Conservation (phyloP, 2,329 filamentous ascomycete genomes). For the Tetracladium maxilliforme region DNA sequence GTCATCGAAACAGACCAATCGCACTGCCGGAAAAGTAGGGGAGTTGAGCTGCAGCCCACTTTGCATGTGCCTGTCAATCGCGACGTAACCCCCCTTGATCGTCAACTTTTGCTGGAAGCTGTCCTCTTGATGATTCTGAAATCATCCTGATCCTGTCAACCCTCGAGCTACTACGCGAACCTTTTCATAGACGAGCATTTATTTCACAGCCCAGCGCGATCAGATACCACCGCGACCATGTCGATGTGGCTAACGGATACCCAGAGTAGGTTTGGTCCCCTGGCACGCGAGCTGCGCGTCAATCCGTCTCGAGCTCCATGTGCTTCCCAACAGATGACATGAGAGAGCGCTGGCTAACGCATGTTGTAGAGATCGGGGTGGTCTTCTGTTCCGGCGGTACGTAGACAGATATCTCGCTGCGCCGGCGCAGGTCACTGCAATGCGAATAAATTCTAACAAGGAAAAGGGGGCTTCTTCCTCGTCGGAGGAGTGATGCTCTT, state of each 20-base stretch:
- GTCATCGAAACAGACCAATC: background rate
- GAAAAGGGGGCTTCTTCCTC: conserved; percentile 79
- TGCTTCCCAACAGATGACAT: background rate
- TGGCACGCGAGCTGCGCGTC: conserved; percentile 1
- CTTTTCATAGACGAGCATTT: conserved; percentile 4
- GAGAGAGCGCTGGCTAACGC: conserved; percentile 13
- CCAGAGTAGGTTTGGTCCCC: conserved; percentile 55
- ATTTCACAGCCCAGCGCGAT: conserved; percentile 1
- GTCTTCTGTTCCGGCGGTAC: conserved; percentile 95
- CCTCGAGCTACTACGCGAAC: conserved; percentile 3
- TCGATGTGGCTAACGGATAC: conserved; percentile 94
- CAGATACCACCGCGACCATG: conserved; percentile 13
- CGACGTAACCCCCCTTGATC: background rate
- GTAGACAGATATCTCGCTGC: conserved; percentile 22
- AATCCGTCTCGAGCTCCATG: too few species aligned
- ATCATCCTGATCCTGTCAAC: background rate
- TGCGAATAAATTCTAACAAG: too few species aligned
- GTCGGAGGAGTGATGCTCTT: conserved; percentile 90
- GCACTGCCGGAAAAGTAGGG: background rate
- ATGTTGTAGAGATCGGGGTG: conserved; percentile 70
- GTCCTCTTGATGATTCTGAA: background rate
- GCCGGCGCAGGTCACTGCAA: background rate
- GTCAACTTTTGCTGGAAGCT: background rate
- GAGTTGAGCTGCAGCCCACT: background rate
- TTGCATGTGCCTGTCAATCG: background rate